A percentile compares a stretch with the other conserved stretches of the same genome.
These are phyloP conservation scores for Tolypocladium cylindrosporum DNA, from an alignment of 2,329 filamentous ascomycete species.

Conservation along the genomic window DNA sequence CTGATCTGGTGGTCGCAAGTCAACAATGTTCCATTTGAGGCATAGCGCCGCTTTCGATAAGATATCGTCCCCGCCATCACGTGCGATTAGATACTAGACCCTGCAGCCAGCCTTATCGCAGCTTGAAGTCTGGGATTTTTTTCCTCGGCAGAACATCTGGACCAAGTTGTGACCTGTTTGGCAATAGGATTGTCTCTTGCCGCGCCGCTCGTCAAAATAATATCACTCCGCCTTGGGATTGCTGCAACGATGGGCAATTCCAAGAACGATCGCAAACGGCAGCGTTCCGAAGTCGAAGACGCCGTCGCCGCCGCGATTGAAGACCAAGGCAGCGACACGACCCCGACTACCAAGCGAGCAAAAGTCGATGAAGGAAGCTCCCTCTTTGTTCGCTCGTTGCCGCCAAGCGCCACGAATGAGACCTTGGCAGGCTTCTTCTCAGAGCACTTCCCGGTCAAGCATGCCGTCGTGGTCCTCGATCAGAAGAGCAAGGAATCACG, in stretches of 20 bases:
- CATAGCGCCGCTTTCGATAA: constrained; percentile 11
- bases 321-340: constrained; percentile 19
- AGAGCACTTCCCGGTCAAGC: constrained; percentile 87
- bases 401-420: constrained; percentile 68
- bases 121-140: constrained; percentile 12
- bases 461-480: constrained; percentile 86
- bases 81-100: constrained; percentile 18
- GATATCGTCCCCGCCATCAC: constrained; percentile 15
- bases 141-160: constrained; percentile 7
- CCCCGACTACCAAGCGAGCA: constrained; percentile 39
- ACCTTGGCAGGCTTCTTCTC: constrained; percentile 83
- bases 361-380: constrained; percentile 55
- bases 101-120: not conserved
- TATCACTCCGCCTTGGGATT: not conserved
- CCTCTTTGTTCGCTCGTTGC: constrained; percentile 85
- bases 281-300: constrained; percentile 22
- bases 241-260: constrained; percentile 16
- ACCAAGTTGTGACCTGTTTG: not conserved
- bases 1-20: constrained; percentile 12
- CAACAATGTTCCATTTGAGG: constrained; percentile 22
- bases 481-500: constrained; percentile 76
- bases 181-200: not conserved
- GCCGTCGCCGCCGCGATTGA: constrained; percentile 17
- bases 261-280: constrained; percentile 24
- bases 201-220: not conserved